Evolutionary conservation across 1,284 basidiomycete genomes (phyloP).

Genomic region (Ceratobasidium sp.): DNA sequence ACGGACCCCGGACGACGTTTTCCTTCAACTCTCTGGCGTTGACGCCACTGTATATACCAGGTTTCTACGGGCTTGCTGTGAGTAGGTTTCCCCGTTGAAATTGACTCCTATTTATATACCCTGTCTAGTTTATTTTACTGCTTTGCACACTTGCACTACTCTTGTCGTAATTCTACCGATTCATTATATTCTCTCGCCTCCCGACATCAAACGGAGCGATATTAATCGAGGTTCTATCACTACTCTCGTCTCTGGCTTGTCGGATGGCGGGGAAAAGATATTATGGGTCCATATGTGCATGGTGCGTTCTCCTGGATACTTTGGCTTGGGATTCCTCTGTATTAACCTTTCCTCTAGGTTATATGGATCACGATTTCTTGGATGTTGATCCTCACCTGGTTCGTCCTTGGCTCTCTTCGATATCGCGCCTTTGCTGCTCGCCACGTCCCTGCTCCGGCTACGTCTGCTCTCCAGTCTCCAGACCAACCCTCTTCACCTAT

Average conservation of each 20-base stretch:
- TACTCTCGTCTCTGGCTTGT: slow-evolving; percentile 74
- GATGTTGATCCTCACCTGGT: slow-evolving; percentile 82
- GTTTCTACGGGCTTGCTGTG: slow-evolving; percentile 74
- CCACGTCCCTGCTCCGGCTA: slow-evolving; percentile 31
- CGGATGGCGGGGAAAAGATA: slow-evolving; percentile 67
- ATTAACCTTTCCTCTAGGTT: slow-evolving; percentile 57
- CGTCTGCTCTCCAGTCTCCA: slow-evolving; percentile 16
- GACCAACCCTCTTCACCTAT: slow-evolving; percentile 8
- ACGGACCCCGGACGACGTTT: slow-evolving; percentile 71
- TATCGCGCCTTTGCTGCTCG: slow-evolving; percentile 59
- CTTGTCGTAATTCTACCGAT: slow-evolving; percentile 84
- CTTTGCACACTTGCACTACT: slow-evolving; percentile 80
- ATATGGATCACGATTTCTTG: slow-evolving; percentile 87
- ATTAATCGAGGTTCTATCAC: slow-evolving; percentile 92
- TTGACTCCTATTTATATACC: not conserved
- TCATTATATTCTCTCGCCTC: slow-evolving; percentile 81
- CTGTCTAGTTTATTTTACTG: slow-evolving; percentile 71
- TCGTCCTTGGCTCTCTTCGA: slow-evolving; percentile 79
- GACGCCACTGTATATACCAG: slow-evolving; percentile 85
- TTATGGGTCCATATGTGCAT: slow-evolving; percentile 88
- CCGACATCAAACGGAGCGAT: slow-evolving; percentile 48
- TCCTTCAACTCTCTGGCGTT: slow-evolving; percentile 79
- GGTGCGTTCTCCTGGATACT: slow-evolving; percentile 42
- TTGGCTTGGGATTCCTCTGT: not conserved
- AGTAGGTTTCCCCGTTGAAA: not conserved